These are phyloP conservation scores for Candida ovalis DNA, from an alignment of 805 yeast genomes.

Conservation along the genomic window DNA sequence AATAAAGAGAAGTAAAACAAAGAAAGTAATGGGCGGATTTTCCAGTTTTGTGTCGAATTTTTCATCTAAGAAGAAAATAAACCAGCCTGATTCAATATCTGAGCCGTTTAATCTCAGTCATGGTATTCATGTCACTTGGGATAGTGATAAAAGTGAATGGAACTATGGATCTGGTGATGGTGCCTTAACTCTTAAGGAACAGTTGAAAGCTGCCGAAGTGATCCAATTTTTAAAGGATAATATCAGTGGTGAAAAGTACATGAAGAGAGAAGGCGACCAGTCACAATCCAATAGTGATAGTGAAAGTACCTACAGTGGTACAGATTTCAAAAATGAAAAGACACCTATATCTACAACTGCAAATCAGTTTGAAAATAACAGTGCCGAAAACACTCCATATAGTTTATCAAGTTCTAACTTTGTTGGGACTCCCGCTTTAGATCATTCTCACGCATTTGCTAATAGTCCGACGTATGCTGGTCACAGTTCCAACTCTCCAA, in stretches of 20 bases:
- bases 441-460: constrained; percentile 8
- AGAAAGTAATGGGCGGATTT: constrained; percentile 56
- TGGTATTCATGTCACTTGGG: constrained; percentile 68
- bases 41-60: constrained; percentile 36
- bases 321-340: constrained; percentile 7
- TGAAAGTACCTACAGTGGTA: constrained; percentile 16
- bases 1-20: constrained; percentile 39
- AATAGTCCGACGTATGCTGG: background rate
- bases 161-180: constrained; percentile 1
- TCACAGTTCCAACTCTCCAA: background rate
- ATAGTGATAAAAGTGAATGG: constrained; percentile 1
- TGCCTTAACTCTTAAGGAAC: background rate
- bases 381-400: constrained; percentile 10
- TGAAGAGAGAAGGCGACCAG: constrained; percentile 24
- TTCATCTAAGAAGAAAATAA: constrained; percentile 4
- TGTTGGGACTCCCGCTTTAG: constrained; percentile 8
- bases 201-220: constrained; percentile 61
- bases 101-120: constrained; percentile 89
- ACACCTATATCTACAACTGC: constrained; percentile 15
- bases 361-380: constrained; percentile 12
- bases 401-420: constrained; percentile 10
- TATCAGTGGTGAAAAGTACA: constrained; percentile 25
- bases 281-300: constrained; percentile 20
- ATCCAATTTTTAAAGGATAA: constrained; percentile 27
- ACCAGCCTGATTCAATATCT: constrained; percentile 45